Evolutionary conservation across 441 rosid genomes (phyloP), one percentile per base, ranked within the genome.

Genomic region (Brassica balearica): DNA sequence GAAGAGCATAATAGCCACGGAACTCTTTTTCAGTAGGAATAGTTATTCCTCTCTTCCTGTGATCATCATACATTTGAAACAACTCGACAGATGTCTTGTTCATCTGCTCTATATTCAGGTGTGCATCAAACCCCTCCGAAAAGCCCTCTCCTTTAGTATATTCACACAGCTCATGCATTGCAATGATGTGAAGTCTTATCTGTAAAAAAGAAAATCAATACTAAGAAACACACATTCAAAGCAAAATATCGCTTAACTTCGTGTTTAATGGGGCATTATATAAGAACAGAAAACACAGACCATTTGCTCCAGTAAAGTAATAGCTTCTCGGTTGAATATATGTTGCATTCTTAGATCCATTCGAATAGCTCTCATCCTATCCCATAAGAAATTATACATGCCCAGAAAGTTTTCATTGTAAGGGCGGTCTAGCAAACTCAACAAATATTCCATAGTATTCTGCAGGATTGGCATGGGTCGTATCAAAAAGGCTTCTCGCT

Each of bases 261-360:
- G 6, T 66, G 64, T 46, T 65, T 29, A n/a, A 32, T 32, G 22
- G 1, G 46, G 60, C 6, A n/a, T 20, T 19, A 3, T 72, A 63
- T 25, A 65, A 75, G 69, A 62, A 36, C 69, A 66, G 70, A 51
- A 51, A 79, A 71, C 66, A 89, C 88, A 68, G 67, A 96, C 99
- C 98, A 96, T 96, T 88, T 94, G 94, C 86, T 96, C 99, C 82
- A 96, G 86, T 90, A 96, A 90, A 60, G 90, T 88, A 72, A 92
- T 89, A 66, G 98, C 91, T 79, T 87, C 93, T 81, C 74, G 80
- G 83, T 90, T 88, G 79, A 96, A 96, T 71, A 94, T 92, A 81
- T 96, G 99, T 74, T 94, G 98, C 98, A 94, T 96, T 83, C 99
- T 81, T 76, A 96, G 87, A 81, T 96, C 99, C 97, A 96, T 92